These are phyloP conservation scores for Hamigera avellanea DNA, from an alignment of 495 filamentous ascomycete genomes.

Conservation along the genomic window DNA sequence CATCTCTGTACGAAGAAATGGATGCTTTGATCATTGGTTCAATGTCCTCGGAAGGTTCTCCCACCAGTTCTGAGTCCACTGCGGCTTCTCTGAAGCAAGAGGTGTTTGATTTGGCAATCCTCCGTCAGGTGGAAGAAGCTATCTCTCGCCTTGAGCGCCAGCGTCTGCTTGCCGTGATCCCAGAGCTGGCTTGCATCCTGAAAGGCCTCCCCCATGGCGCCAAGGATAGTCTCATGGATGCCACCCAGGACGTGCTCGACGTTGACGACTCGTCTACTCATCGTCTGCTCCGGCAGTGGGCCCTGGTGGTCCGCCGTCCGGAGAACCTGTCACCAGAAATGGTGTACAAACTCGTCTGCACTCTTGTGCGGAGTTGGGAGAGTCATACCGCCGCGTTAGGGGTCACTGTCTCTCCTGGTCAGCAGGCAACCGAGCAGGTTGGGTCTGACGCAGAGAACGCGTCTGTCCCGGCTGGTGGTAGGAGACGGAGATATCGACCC, in stretches of 20 bases:
- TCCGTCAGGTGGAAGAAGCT: slow-evolving; percentile 1
- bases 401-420: no score
- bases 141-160: slow-evolving; percentile 1
- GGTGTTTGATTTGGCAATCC: neutral
- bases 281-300: neutral
- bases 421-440: no score
- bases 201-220: neutral
- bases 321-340: neutral
- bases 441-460: neutral
- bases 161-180: neutral
- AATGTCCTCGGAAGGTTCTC: neutral
- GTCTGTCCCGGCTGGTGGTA: neutral
- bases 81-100: neutral
- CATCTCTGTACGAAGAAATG: slow-evolving; percentile 1
- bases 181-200: neutral
- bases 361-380: neutral
- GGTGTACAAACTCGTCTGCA: neutral
- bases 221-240: neutral
- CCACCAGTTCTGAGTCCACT: neutral
- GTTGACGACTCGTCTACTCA: neutral
- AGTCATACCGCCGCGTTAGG: no score
- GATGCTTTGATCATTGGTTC: neutral
- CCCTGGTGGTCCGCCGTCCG: neutral
- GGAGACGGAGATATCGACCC: slow-evolving; percentile 1
- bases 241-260: neutral